Base-by-base conservation (phyloP, 768 basidiomycete genomes). In the Neoboletus magnificus region DNA sequence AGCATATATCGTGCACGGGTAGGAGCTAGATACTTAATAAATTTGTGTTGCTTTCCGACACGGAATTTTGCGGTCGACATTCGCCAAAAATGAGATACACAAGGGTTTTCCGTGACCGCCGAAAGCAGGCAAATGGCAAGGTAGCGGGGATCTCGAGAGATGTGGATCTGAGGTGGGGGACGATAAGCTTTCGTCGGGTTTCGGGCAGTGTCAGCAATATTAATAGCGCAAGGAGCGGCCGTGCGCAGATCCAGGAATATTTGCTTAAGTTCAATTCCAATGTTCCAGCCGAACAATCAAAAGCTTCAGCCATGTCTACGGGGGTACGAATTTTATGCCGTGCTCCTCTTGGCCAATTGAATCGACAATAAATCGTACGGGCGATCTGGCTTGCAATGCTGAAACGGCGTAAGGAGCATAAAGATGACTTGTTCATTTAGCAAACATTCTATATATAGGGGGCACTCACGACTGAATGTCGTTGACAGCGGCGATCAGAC, bases 71-170 rank as follows among this genome's bases (percentile, higher is more conserved):
- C 49, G 49, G 33, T 1, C 54, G 43, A 52, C 48, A n/a, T 36
- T 51, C 5, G 15, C 22, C 18, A 16, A 29, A 33, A 23, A 55
- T 47, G 46, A 47, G 44, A 48, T 65, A 35, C 22, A 44, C 23
- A 40, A 40, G 15, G 29, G 9, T 40, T 25, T 23, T 33, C 50
- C 50, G 52, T 52, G 52, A 65, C 59, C 49, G 45, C 37, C 55
- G 43, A 54, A n/a, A 39, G 33, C 30, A 48, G 27, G 51, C 50
- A 48, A 48, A 37, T 25, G 54, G 45, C 30, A 50, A 42, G 39
- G 22, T 2, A 52, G 29, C 66, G 66, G 66, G 61, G 63, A 63
- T 67, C 64, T 67, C 48, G n/a, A 48, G 5, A 44, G 16, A 23
- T 27, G 22, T 47, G 27, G 52, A 65, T 67, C 57, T 58, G 20